Evolutionary conservation across 2,329 filamentous ascomycete species (phyloP), one percentile per base, ranked within the genome.

Genomic region (Fusarium abutilonis): DNA sequence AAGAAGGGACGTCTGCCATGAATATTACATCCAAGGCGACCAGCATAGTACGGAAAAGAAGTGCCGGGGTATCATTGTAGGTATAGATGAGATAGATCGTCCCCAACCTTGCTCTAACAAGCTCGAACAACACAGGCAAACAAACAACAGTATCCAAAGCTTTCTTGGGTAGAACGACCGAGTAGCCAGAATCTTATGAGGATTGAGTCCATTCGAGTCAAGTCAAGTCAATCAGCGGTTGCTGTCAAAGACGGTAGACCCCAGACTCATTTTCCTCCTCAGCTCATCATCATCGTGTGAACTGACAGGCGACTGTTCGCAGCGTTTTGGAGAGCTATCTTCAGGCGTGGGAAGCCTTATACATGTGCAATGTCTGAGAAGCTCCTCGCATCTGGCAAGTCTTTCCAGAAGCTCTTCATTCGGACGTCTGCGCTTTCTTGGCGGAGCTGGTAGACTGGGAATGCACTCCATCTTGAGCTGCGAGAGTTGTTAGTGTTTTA

Each of bases 381-480:
- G 55, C 2, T 60, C 49, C 17, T 60, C 56, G 3, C 56, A 60
- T 5, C 56, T 60, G 1, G 56, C 50, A 9, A 60, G 56, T 3
- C 56, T 60, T 1, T 60, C 56, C 6, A 73, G 43, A 1, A 73
- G 51, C 26, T 73, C 72, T 41, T 73, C 66, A 13, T 68, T 73
- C 14, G 67, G 69, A 14, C 70, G 66, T 29, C 69, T 67, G 17
- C 72, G 70, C 56, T 71, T 72, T 21, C 70, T 70, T 15, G 70
- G 69, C 15, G 70, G 66, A 36, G 72, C 72, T 23, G 72, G 72
- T 9, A 55, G 63, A 23, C 70, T 73, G 26, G 72, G 69, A 13
- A 66, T 64, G 36, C 71, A 73, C 10, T 53, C 44, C 14, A 60
- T 53, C 9, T 71, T 67, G 9, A 71, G 62, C 71, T 73, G n/a